These are phyloP conservation scores for Phoma sp. DNA, from an alignment of 2,329 filamentous ascomycete species.

Conservation along the genomic window DNA sequence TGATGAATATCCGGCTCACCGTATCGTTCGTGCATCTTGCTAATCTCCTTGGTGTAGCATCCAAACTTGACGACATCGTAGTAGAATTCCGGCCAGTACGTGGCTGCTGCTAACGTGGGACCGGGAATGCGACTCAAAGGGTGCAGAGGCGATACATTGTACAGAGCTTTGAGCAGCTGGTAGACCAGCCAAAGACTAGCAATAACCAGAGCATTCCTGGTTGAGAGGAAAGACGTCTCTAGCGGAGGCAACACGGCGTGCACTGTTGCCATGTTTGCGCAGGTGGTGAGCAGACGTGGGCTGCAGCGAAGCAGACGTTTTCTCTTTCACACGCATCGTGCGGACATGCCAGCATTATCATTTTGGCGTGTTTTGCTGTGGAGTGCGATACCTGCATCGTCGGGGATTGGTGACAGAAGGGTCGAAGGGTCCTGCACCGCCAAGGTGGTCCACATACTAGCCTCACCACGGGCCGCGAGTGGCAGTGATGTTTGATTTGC, in stretches of 20 bases:
- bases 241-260: constrained; percentile 6
- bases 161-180: constrained; percentile 24
- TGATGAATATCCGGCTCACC: constrained; percentile 21
- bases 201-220: constrained; percentile 12
- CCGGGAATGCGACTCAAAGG: constrained; percentile 42
- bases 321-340: constrained; percentile 1
- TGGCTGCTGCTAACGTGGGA: constrained; percentile 44
- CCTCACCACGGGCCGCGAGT: constrained; percentile 2
- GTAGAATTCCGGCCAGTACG: constrained; percentile 46
- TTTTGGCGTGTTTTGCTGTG: constrained; percentile 12
- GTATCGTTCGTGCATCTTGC: constrained; percentile 47
- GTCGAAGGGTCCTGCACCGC: constrained; percentile 8
- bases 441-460: background rate
- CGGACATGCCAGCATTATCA: constrained; percentile 8
- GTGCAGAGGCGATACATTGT: constrained; percentile 37
- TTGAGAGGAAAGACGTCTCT: constrained; percentile 13
- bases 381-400: constrained; percentile 19
- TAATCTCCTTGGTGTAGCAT: constrained; percentile 43
- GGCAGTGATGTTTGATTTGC: constrained; percentile 17
- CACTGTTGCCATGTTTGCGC: constrained; percentile 9
- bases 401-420: constrained; percentile 18
- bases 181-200: constrained; percentile 22
- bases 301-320: constrained; percentile 4
- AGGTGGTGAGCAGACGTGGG: background rate
- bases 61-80: constrained; percentile 44